A percentile compares a stretch with the other conserved stretches of the same genome.
These are phyloP conservation scores for Lentinula novae-zelandiae DNA, from an alignment of 1,284 basidiomycete species.

Conservation along the genomic window DNA sequence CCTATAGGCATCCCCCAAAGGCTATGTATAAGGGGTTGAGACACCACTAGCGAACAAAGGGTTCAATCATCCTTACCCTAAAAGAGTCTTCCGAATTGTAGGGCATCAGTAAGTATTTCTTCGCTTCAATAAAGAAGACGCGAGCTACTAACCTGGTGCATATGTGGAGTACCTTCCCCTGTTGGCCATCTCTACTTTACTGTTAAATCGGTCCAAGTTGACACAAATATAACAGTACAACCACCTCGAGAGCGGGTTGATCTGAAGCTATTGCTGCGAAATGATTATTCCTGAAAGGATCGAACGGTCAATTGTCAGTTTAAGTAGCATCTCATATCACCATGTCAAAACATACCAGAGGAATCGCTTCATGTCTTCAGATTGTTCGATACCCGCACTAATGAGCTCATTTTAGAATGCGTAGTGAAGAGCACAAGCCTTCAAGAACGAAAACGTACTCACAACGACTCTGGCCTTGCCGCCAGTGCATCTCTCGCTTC, in stretches of 20 bases:
- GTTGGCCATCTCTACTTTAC: conserved; percentile 53
- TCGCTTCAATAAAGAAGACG: background rate
- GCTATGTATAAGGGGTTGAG: conserved; percentile 25
- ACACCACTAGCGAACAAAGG: background rate
- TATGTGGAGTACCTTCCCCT: conserved; percentile 35
- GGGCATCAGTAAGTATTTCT: background rate
- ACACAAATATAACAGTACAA: background rate
- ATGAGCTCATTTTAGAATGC: background rate
- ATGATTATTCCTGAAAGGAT: conserved; percentile 61
- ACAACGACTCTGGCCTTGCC: conserved; percentile 49
- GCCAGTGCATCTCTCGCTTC: conserved; percentile 45
- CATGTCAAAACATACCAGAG: conserved; percentile 43
- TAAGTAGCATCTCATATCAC: background rate
- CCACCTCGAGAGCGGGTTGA: conserved; percentile 68
- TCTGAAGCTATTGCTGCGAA: conserved; percentile 74
- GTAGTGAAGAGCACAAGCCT: background rate
- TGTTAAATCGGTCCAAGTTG: background rate
- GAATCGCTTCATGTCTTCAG: conserved; percentile 69
- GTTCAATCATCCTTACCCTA: conserved; percentile 40
- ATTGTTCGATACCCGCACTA: conserved; percentile 67
- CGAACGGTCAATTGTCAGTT: background rate
- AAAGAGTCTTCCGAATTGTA: conserved; percentile 42
- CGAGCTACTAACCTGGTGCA: conserved; percentile 50
- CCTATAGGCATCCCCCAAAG: conserved; percentile 74
- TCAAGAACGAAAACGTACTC: conserved; percentile 22